Evolutionary conservation across 768 basidiomycete species (phyloP), one percentile per base, ranked within the genome.

Genomic region (Suillus weaverae): DNA sequence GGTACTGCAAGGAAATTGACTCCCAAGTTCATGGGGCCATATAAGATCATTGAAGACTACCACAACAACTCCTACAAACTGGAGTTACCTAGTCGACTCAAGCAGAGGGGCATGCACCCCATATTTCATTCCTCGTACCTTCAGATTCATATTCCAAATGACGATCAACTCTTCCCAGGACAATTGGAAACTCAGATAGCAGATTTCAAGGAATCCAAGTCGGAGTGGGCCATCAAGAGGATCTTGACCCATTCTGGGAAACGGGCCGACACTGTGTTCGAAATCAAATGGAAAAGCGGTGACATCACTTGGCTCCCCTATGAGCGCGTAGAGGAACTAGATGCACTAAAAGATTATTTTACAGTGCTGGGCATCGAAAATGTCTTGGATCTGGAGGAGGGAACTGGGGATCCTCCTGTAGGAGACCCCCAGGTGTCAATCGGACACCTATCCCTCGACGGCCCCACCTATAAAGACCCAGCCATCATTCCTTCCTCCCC

Each of bases 121-220:
- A 68, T 65, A 2, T 80, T 80, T 54, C 79, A 80, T 62, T 72
- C 77, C 0, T 73, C 70, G 5, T 66, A 76, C 13, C 69, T 80
- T 0, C 62, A 74, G 0, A 69, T 73, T 20, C 77, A 80, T 55
- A 57, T 70, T 2, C 74, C 74, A 0, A 80, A 78, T 62, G 76
- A 79, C 57, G 75, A 80, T 56, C 16, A 70, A 4, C 48, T 68
- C 16, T 78, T 77, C 56, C 73, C 75, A 0, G 72, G 76, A 0
- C 66, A 75, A 7, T 44, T 63, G 16, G 62, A 68, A 30, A 67
- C 50, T 0, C 76, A 74, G 36, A 39, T 78, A 0, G 41, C 63
- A 0, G 74, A 67, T 14, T 60, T 74, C 4, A 70, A 69, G 0
- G 69, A 72, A n/a, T n/a, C n/a, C 72, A 0, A 68, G 18, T 46